Percentiles rank a stretch among this genome's conserved stretches.
These are phyloP conservation scores for Lyophyllum semitale DNA, from an alignment of 768 basidiomycete genomes.

Conservation along the genomic window DNA sequence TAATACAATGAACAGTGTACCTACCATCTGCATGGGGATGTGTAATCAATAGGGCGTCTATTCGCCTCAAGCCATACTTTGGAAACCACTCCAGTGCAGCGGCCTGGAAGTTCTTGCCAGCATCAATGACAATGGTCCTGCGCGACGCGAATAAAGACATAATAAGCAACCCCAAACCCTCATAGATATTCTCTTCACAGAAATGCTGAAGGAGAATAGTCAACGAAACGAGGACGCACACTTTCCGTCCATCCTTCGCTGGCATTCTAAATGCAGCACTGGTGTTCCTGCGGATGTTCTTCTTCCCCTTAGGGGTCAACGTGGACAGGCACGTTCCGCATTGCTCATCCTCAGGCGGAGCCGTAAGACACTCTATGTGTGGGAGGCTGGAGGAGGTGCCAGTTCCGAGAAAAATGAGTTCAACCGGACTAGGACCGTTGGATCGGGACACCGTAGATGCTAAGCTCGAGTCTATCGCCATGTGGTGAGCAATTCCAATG, in stretches of 20 bases:
- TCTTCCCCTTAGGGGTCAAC: constrained; percentile 69
- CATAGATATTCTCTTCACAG: not conserved
- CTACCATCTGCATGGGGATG: constrained; percentile 87
- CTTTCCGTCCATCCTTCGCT: constrained; percentile 38
- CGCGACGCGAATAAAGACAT: constrained; percentile 12
- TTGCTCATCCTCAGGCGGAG: constrained; percentile 45
- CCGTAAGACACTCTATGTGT: constrained; percentile 73
- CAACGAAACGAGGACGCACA: constrained; percentile 43
- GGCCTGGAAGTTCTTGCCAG: constrained; percentile 80
- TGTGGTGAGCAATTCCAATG: not conserved
- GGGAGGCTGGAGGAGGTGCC: constrained; percentile 80
- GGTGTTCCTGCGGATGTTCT: constrained; percentile 85
- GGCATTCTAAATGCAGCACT: constrained; percentile 62
- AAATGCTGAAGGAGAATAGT: not conserved
- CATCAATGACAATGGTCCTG: constrained; percentile 82
- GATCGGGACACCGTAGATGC: not conserved
- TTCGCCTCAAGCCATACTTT: constrained; percentile 64
- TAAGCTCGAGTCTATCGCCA: constrained; percentile 6
- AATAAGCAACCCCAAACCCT: not conserved
- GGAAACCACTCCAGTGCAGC: constrained; percentile 55
- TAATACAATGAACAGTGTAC: constrained; percentile 23
- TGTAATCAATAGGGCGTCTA: constrained; percentile 70
- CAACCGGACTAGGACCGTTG: constrained; percentile 26
- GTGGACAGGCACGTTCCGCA: constrained; percentile 74
- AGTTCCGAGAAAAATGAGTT: constrained; percentile 83